A percentile compares a stretch with the other conserved stretches of the same genome.
Evolutionary conservation across 139 green algal genomes (phyloP).

Genomic region (Zygnema circumcarinatum): DNA sequence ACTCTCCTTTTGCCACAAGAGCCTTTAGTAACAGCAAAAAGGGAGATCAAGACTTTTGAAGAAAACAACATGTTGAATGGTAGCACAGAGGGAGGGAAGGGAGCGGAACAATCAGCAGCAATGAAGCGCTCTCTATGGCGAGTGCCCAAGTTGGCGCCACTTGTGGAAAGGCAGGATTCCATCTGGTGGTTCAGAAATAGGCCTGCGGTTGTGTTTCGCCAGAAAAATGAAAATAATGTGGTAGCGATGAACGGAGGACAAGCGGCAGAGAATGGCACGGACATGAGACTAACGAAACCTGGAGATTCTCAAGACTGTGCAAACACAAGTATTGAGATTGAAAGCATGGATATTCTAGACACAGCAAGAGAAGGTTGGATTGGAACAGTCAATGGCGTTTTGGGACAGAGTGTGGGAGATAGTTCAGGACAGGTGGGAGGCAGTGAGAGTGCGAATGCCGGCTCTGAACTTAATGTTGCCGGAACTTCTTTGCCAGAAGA

Average conservation of each 20-base stretch:
- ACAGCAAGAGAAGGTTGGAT: neutral
- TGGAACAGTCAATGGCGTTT: neutral
- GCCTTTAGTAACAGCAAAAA: neutral
- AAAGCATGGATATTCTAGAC: neutral
- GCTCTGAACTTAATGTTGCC: neutral
- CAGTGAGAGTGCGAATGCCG: neutral
- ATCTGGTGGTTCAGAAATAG: constrained; percentile 3
- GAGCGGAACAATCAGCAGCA: neutral
- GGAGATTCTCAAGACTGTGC: neutral
- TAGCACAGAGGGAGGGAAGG: neutral
- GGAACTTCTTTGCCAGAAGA: neutral
- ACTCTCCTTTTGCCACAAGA: neutral
- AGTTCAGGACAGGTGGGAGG: neutral
- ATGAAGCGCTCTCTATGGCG: constrained; percentile 16
- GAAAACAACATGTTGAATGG: neutral
- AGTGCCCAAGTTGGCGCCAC: constrained; percentile 16
- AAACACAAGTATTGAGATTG: neutral
- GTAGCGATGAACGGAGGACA: neutral
- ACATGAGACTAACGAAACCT: neutral
- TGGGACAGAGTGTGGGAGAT: neutral
- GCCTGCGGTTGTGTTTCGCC: neutral
- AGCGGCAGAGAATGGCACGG: neutral
- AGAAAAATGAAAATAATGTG: neutral
- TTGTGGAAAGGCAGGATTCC: neutral
- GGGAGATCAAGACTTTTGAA: neutral